Evolutionary conservation across 2,329 filamentous ascomycete genomes (phyloP), one percentile per base, ranked within the genome.

Genomic region (Alternaria burnsii): DNA sequence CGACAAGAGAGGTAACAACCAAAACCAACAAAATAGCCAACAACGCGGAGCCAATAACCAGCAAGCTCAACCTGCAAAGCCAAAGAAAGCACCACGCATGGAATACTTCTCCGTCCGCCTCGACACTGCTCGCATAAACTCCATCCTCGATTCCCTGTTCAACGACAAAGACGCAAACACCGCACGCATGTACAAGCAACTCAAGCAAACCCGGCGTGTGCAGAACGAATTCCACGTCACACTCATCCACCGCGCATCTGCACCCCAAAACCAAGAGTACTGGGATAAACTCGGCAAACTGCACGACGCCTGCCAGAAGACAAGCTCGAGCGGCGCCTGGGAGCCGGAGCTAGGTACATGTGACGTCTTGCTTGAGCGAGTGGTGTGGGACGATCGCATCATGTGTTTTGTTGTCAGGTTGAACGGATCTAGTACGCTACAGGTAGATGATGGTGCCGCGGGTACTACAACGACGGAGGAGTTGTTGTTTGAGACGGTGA

Each of bases 161-260:
- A 81, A 82, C 22, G 80, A 82, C 6, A 79, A 83, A 6, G 71
- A 86, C 0, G 79, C 87, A 5, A 80, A 86, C 16, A 83, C 82
- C 32, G 82, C 87, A n/a, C 83, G 82, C 22, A 89, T 97, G 73
- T 99, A 91, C 82, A 87, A 86, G 70, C 87, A 92, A 58, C 85
- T 99, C 34, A 87, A 91, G 76, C 85, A 90, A 68, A 86, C 84
- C 3, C 86, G 89, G 20, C 91, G 95, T 55, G 81, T 98, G 6
- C 94, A 98, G 78, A 75, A 85, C n/a, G 85, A 89, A 41, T 99
- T 98, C 77, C 95, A 99, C 76, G 92, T 99, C 59, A 99, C 95
- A 0, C 86, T 99, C 40, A 93, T 97, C 77, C 95, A 99, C 78
- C 89, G 90, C 47, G 88, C 89, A 11, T 83, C 82, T 3, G 82